A percentile compares a stretch with the other conserved stretches of the same genome.
Evolutionary conservation across 768 basidiomycete genomes (phyloP).

Genomic region (Serpula lacrymans): DNA sequence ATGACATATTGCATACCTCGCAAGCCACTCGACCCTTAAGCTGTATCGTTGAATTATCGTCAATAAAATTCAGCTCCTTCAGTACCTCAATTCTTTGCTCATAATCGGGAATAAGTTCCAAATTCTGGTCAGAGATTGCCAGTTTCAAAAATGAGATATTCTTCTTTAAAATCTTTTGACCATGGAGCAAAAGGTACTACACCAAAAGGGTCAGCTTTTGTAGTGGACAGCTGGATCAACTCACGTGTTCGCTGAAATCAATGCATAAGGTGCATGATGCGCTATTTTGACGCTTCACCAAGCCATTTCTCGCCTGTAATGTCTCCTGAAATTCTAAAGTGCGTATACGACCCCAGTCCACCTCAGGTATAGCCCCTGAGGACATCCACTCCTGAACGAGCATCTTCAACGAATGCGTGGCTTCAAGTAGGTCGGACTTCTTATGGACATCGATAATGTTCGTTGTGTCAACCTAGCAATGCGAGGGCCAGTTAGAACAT

Average conservation of each 20-base stretch:
- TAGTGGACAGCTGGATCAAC: constrained; percentile 24
- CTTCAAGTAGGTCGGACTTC: constrained; percentile 60
- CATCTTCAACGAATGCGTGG: constrained; percentile 44
- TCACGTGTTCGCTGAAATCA: constrained; percentile 73
- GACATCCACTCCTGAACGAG: constrained; percentile 57
- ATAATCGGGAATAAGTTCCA: constrained; percentile 96
- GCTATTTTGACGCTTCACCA: constrained; percentile 40
- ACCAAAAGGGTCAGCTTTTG: constrained; percentile 4
- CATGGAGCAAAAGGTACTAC: constrained; percentile 78
- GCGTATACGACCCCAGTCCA: constrained; percentile 81
- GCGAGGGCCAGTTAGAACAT: constrained; percentile 1
- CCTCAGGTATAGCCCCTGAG: constrained; percentile 56
- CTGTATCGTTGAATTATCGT: constrained; percentile 92
- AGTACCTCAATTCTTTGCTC: constrained; percentile 91
- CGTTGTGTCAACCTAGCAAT: constrained; percentile 61
- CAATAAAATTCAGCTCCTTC: constrained; percentile 88
- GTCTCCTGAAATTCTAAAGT: constrained; percentile 91
- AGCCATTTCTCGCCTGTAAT: constrained; percentile 53
- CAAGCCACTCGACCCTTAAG: constrained; percentile 98
- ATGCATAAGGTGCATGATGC: constrained; percentile 56
- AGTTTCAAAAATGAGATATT: constrained; percentile 78
- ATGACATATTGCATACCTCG: constrained; percentile 54
- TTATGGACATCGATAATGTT: constrained; percentile 63
- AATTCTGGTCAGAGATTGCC: constrained; percentile 92
- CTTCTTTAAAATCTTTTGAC: constrained; percentile 66